phyloP scores from a whole-genome alignment of 352 stramenopile genomes.

The Lagenidium sp. region DNA sequence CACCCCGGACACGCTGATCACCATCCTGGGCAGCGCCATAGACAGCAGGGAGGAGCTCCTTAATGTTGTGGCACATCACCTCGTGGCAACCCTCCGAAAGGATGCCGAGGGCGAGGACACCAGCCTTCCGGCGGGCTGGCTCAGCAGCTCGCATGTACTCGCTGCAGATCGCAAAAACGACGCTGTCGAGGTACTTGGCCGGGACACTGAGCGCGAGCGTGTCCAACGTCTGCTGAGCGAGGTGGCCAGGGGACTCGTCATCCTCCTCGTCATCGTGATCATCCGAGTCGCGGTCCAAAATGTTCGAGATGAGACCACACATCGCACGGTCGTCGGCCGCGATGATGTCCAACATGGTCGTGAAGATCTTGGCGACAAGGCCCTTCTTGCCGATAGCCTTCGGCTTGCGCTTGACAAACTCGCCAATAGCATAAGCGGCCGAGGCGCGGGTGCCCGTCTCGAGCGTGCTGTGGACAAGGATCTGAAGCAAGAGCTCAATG shows the following conservation, averaged over 20 bases:
- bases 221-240: constrained; percentile 82
- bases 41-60: constrained; percentile 89
- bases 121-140: constrained; percentile 91
- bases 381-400: constrained; percentile 86
- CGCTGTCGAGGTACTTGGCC: constrained; percentile 73
- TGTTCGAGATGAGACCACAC: constrained; percentile 75
- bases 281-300: constrained; percentile 56
- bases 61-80: constrained; percentile 92
- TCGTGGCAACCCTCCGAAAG: constrained; percentile 96
- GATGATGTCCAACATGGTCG: constrained; percentile 79
- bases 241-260: constrained; percentile 68
- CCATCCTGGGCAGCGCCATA: constrained; percentile 87
- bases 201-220: constrained; percentile 72
- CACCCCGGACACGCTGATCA: constrained; percentile 93
- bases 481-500: constrained; percentile 77
- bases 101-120: constrained; percentile 94
- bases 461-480: constrained; percentile 65
- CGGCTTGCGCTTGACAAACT: constrained; percentile 86
- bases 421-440: constrained; percentile 72
- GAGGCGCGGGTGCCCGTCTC: constrained; percentile 73
- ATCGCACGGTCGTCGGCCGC: constrained; percentile 67
- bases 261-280: constrained; percentile 59
- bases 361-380: constrained; percentile 79
- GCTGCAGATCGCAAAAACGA: constrained; percentile 71
- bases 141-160: constrained; percentile 89